Base-by-base conservation (phyloP, 169 alveolate genomes). In the Eimeria sp. region DNA sequence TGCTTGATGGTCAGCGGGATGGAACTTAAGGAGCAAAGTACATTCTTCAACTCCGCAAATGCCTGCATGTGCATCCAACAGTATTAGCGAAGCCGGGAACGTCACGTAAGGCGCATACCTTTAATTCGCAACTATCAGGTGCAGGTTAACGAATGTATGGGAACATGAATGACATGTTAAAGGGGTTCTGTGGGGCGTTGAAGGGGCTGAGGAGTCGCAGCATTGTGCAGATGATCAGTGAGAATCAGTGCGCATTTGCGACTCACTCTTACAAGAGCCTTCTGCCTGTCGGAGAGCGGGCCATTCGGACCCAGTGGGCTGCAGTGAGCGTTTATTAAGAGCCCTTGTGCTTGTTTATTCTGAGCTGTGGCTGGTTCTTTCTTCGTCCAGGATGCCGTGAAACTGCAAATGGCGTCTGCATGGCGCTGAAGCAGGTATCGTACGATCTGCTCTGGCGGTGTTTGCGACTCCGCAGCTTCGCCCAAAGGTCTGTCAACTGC, bases 1-100 rank as follows among this genome's bases (percentile, higher is more conserved):
- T 94, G 96, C 89, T 94, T 94, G 54, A 94, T 89, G 64, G 95
- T 85, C 82, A 94, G 89, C 78, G 96, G 96, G 27, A 83, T 71
- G 56, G 88, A 56, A 71, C 96, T 94, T 43, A 94, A 68, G 46
- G 96, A 40, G 80, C 94, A 85, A 27, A 94, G 90, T 60, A 89
- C 77, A 56, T 94, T 94, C 68, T 68, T 58, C 77, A 94, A 89
- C 66, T 82, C 96, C n/a, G 93, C 64, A 85, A 83, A 94, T 20
- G 96, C 89, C 96, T 94, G 94, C 6, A 54, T 30, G 46, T 4
- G 62, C 62, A 27, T 52, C 49, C 88, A 78, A 46, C 37, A n/a
- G 30, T 9, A 52, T 49, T 49, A 56, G 64, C 66, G 62, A 20
- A 2, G 33, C 27, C 37, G n/a, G 68, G 16, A 54, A n/a, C 27